Base-by-base conservation (phyloP, 441 rosid species). In the Macaranga tanarius region DNA sequence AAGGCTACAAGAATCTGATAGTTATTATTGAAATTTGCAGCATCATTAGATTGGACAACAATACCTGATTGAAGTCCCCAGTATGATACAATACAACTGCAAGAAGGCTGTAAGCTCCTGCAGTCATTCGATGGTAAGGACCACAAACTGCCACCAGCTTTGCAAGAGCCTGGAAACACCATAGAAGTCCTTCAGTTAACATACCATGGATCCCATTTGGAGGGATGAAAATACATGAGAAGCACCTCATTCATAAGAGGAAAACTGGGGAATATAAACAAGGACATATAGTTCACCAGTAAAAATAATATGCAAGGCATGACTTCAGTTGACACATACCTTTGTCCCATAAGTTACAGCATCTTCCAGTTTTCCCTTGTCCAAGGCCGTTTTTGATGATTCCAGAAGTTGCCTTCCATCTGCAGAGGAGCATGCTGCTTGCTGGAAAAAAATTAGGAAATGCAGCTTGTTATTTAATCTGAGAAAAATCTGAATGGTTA, bases 41-140 rank as follows among this genome's bases (percentile, higher is more conserved):
- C 62, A 65, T 58, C 11, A 63, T 13, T 34, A 52, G 65, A 31
- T 51, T 48, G 40, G 40, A 72, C 22, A 71, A 38, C 51, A 61
- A 69, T 76, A 95, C 99, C 97, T 95, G 97, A 80, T 90, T 89
- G 76, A 92, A 89, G 73, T 92, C 97, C 44, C 97, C 97, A 63
- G 97, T 92, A 72, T 94, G 99, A 84, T 92, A 92, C 71, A 94
- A 88, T 77, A 92, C 99, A 69, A 92, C 96, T 22, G 97, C 95
- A 63, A 94, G 89, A 85, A 92, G 99, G 82, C 97, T 92, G 83
- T 94, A 94, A 40, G 97, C 95, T 76, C 96, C 88, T 15, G 99
- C 97, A 66, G 97, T 88, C 76, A 85, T 82, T 78, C 92, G 92
- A 83, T 92, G 93, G 78, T 88, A 94, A 62, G 97, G 94, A 74